Evolutionary conservation across 2,329 filamentous ascomycete species (phyloP).

Genomic region (Thelonectria discophora): DNA sequence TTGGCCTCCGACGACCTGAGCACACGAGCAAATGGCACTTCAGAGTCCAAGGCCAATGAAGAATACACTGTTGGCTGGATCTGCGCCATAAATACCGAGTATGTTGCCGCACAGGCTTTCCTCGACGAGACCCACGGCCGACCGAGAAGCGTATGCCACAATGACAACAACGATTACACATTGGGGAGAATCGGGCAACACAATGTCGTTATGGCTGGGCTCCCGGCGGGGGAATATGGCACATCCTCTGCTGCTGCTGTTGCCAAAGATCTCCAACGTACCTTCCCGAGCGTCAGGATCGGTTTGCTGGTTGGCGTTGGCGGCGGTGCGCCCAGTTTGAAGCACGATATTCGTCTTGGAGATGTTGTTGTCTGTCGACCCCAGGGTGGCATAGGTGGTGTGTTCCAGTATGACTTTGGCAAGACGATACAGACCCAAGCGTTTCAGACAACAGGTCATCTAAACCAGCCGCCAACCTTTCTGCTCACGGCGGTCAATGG

Average conservation of each 20-base stretch:
- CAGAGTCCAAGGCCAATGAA: constrained; percentile 24
- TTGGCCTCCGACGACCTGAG: too few relatives aligned
- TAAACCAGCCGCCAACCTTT: not conserved
- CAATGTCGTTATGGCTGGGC: constrained; percentile 30
- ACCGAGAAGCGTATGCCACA: not conserved
- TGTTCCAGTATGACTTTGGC: not conserved
- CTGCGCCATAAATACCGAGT: constrained; percentile 5
- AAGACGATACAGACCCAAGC: not conserved
- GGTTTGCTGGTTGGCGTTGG: not conserved
- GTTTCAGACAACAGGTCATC: not conserved
- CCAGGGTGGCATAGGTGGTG: not conserved
- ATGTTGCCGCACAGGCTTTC: constrained; percentile 1
- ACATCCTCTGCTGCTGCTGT: constrained; percentile 34
- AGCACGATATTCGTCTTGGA: not conserved
- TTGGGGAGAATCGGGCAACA: constrained; percentile 31
- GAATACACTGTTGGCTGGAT: constrained; percentile 12
- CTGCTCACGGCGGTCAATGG: not conserved
- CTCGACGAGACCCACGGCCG: not conserved
- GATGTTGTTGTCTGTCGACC: not conserved
- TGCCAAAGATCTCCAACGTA: constrained; percentile 39
- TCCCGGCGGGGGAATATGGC: constrained; percentile 29
- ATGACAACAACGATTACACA: constrained; percentile 28
- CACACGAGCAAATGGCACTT: too few relatives aligned
- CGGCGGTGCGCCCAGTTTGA: not conserved
- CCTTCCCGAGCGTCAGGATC: constrained; percentile 1